Evolutionary conservation across 2,329 filamentous ascomycete genomes (phyloP).

Genomic region (Acephala macrosclerotiorum): DNA sequence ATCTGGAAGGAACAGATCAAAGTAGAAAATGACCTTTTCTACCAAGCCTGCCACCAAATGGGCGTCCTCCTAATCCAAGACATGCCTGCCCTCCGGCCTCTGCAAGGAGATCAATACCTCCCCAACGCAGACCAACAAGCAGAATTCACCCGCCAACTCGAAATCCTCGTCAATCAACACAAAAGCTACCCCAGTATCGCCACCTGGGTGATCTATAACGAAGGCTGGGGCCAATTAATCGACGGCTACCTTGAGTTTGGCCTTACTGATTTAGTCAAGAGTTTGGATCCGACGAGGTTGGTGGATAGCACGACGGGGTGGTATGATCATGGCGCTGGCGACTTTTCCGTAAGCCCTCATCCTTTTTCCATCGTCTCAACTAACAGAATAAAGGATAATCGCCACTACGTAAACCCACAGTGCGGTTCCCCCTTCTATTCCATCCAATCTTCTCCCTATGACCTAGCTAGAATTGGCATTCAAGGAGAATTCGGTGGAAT

Average conservation of each 20-base stretch:
- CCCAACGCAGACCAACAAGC: slow-evolving; percentile 59
- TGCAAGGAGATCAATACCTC: slow-evolving; percentile 33
- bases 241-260: slow-evolving; percentile 60
- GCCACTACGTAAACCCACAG: slow-evolving; percentile 75
- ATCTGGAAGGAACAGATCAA: neutral
- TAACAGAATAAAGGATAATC: slow-evolving; percentile 61
- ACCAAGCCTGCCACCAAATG: slow-evolving; percentile 31
- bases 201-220: slow-evolving; percentile 75
- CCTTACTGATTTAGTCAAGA: slow-evolving; percentile 61
- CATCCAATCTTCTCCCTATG: slow-evolving; percentile 60
- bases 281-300: slow-evolving; percentile 68
- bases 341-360: slow-evolving; percentile 54
- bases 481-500: slow-evolving; percentile 78
- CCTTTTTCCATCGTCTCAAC: neutral
- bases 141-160: slow-evolving; percentile 62
- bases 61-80: slow-evolving; percentile 68
- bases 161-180: slow-evolving; percentile 51
- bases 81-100: slow-evolving; percentile 67
- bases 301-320: slow-evolving; percentile 71
- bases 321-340: slow-evolving; percentile 72
- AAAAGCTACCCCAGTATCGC: slow-evolving; percentile 65
- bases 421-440: slow-evolving; percentile 76
- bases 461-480: slow-evolving; percentile 66
- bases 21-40: slow-evolving; percentile 28
- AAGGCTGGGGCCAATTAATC: slow-evolving; percentile 71